Evolutionary conservation across 176 grass and related monocot species (phyloP).

Genomic region (Carex littledalei): DNA sequence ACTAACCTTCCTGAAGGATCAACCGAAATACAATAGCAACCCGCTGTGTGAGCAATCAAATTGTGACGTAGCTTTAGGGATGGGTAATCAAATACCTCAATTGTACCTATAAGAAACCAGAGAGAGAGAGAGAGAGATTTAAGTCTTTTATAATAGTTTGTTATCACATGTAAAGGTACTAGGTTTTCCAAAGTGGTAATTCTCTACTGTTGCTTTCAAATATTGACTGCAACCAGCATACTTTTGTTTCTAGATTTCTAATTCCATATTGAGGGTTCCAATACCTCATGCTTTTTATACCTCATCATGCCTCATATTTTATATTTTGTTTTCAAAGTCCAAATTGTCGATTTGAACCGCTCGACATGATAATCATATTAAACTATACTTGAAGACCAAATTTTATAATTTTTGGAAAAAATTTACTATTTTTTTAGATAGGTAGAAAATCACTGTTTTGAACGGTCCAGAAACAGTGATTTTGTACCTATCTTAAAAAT

Average conservation of each 20-base stretch:
- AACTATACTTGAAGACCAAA: too few relatives aligned
- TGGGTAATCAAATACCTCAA: constrained; percentile 84
- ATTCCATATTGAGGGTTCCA: neutral
- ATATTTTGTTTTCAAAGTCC: too few relatives aligned
- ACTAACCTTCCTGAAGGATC: constrained; percentile 88
- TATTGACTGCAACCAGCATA: neutral
- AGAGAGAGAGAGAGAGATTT: neutral
- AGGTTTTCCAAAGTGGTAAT: neutral
- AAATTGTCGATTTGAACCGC: too few relatives aligned
- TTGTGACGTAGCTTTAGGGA: constrained; percentile 56
- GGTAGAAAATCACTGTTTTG: too few relatives aligned
- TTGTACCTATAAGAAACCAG: constrained; percentile 40
- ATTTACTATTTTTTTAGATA: too few relatives aligned
- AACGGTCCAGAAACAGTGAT: too few relatives aligned
- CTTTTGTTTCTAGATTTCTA: neutral
- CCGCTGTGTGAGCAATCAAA: constrained; percentile 93
- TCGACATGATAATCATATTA: too few relatives aligned
- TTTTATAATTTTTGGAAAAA: too few relatives aligned
- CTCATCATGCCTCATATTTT: too few relatives aligned
- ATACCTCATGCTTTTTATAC: too few relatives aligned
- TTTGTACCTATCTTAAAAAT: too few relatives aligned
- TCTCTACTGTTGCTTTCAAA: neutral
- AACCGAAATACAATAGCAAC: constrained; percentile 96
- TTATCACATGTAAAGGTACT: neutral
- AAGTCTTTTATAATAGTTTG: neutral